A percentile compares a stretch with the other conserved stretches of the same genome.
Conservation (phyloP, 2,329 filamentous ascomycete species). For the Furcasterigmium sp. region DNA sequence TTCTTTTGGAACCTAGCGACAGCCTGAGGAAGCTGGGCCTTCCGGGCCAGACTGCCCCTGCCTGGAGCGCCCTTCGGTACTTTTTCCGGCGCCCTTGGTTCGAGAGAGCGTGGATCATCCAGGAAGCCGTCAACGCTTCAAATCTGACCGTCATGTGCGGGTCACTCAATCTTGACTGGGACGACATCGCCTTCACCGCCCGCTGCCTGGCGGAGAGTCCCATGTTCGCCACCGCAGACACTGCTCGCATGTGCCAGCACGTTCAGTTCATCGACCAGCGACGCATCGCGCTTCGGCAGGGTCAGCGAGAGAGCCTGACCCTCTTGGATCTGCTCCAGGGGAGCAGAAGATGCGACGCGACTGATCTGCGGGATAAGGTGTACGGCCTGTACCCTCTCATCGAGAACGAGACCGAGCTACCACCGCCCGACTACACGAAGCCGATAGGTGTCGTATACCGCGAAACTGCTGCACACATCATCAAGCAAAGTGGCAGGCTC, state of each 20-base stretch:
- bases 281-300: not conserved
- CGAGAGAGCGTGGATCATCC: not conserved
- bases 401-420: not conserved
- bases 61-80: not conserved
- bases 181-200: not conserved
- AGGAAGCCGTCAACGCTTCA: not conserved
- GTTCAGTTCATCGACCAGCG: not conserved
- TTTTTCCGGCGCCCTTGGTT: not conserved
- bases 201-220: not conserved
- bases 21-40: not conserved
- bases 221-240: not conserved
- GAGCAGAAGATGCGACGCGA: not conserved
- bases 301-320: not conserved
- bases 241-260: not conserved
- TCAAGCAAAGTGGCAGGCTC: not conserved
- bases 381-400: not conserved
- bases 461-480: not conserved
- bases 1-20: not conserved
- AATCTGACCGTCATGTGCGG: not conserved
- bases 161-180: not conserved
- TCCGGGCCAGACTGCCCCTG: not conserved
- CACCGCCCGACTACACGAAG: not conserved
- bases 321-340: not conserved
- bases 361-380: not conserved
- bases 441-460: not conserved